Evolutionary conservation across 176 grass and related monocot species (phyloP).

Genomic region (Ensete ventricosum): DNA sequence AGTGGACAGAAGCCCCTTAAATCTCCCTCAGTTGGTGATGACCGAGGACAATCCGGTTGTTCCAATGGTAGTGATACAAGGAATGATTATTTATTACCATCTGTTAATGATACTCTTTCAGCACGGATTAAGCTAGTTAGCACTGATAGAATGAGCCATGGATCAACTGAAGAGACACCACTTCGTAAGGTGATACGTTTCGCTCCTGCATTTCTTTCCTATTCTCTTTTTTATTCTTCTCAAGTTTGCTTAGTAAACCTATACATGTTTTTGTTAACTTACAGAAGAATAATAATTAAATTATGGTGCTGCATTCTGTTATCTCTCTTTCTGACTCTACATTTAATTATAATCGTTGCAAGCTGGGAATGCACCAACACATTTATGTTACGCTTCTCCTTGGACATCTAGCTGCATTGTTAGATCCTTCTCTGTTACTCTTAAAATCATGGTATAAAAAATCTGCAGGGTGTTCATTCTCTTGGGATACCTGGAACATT

Average conservation of each 20-base stretch:
- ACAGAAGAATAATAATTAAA: background rate
- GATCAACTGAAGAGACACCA: background rate
- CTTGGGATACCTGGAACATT: conserved; percentile 30
- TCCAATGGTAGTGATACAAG: too few species aligned
- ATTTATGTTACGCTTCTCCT: background rate
- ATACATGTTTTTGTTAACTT: too few species aligned
- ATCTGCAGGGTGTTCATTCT: conserved; percentile 37
- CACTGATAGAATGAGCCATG: background rate
- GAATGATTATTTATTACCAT: background rate
- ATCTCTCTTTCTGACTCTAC: background rate
- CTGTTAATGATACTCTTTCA: background rate
- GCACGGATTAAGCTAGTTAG: background rate
- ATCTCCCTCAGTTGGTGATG: conserved; percentile 18
- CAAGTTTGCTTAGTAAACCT: too few species aligned
- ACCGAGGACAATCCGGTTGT: conserved; percentile 9
- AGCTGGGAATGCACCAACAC: background rate
- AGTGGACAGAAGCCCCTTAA: conserved; percentile 21
- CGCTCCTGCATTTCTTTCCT: background rate
- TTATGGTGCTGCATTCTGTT: background rate
- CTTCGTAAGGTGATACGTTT: background rate
- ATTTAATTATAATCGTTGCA: background rate
- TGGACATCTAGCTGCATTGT: background rate
- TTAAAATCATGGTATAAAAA: background rate
- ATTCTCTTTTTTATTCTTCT: too few species aligned
- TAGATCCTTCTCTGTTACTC: background rate